These are phyloP conservation scores for Trypanosoma platydactyli DNA, from an alignment of 208 protist species.

Conservation along the genomic window DNA sequence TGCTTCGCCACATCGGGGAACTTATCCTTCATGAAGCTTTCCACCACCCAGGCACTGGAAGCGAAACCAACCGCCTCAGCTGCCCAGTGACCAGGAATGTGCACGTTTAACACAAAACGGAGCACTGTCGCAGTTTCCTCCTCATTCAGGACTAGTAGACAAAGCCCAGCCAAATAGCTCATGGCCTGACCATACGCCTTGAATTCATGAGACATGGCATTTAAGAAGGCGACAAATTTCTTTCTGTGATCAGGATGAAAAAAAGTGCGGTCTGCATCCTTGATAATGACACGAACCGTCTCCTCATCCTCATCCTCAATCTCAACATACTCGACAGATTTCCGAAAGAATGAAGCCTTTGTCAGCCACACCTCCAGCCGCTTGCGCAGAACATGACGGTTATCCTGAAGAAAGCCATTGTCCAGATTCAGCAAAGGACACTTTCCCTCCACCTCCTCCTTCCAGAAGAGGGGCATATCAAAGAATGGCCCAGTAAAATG, in stretches of 20 bases:
- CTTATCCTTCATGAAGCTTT: slow-evolving; percentile 77
- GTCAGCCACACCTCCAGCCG: slow-evolving; percentile 69
- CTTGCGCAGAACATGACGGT: slow-evolving; percentile 56
- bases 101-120: slow-evolving; percentile 73
- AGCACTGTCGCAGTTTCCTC: slow-evolving; percentile 78
- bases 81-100: slow-evolving; percentile 88
- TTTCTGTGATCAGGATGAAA: slow-evolving; percentile 66
- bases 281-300: slow-evolving; percentile 90
- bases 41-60: slow-evolving; percentile 86
- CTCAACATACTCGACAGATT: slow-evolving; percentile 71
- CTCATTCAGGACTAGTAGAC: slow-evolving; percentile 80
- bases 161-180: slow-evolving; percentile 89
- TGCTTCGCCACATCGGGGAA: slow-evolving; percentile 79
- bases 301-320: slow-evolving; percentile 86
- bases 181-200: slow-evolving; percentile 87
- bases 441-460: slow-evolving; percentile 65
- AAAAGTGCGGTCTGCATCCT: slow-evolving; percentile 88
- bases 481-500: slow-evolving; percentile 84
- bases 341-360: slow-evolving; percentile 58
- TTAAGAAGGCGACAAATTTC: slow-evolving; percentile 76
- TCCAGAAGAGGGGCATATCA: slow-evolving; percentile 82
- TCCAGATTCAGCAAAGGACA: slow-evolving; percentile 81
- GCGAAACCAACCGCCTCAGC: slow-evolving; percentile 88
- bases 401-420: slow-evolving; percentile 72
- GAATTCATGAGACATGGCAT: slow-evolving; percentile 86